Conservation (phyloP, 176 grass and related monocot genomes). For the Elymus sibiricus region DNA sequence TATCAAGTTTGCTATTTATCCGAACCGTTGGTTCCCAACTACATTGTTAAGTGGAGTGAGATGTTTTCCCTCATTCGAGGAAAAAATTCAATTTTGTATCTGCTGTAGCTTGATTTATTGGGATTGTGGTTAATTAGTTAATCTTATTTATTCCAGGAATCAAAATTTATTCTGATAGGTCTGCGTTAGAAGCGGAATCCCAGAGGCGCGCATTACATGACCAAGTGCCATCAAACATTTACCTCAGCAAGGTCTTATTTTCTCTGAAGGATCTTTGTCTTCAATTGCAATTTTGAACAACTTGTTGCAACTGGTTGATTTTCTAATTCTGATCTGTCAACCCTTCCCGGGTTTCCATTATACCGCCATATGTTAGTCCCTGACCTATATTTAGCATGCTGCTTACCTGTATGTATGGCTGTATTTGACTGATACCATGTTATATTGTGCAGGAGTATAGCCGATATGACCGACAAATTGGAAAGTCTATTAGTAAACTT, state of each 20-base stretch:
- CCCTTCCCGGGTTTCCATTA: neutral
- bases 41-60: neutral
- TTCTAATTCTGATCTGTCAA: constrained; percentile 6
- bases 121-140: neutral
- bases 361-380: neutral
- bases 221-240: constrained; percentile 57
- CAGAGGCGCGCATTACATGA: constrained; percentile 56
- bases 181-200: constrained; percentile 69
- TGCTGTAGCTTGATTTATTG: neutral
- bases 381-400: constrained; percentile 12
- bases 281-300: constrained; percentile 15
- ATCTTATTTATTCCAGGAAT: constrained; percentile 46
- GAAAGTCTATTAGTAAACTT: constrained; percentile 69
- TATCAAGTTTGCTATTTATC: no score
- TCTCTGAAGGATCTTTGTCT: constrained; percentile 6
- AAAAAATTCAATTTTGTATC: neutral
- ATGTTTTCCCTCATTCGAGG: neutral
- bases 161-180: constrained; percentile 64
- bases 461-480: constrained; percentile 61
- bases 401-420: constrained; percentile 10
- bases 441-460: constrained; percentile 44
- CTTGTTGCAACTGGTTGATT: constrained; percentile 12
- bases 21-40: neutral
- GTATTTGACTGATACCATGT: constrained; percentile 11
- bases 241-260: constrained; percentile 58